Evolutionary conservation across 768 basidiomycete species (phyloP), one percentile per base, ranked within the genome.

Genomic region (Russula brevipes): DNA sequence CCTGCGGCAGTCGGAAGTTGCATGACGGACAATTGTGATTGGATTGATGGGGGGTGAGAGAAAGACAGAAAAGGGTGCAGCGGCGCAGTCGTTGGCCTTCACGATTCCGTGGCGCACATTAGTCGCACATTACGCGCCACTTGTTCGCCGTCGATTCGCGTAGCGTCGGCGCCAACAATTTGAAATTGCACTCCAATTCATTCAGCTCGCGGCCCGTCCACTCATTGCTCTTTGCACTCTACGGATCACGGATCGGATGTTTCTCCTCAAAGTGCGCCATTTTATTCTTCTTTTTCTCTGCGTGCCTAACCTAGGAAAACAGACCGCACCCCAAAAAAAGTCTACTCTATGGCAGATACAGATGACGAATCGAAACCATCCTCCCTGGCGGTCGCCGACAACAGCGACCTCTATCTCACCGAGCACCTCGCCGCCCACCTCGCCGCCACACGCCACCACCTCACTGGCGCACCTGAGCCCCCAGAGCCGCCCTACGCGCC

Each of bases 401-500:
- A 54, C 2, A 56, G 38, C 33, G 17, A 16, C 38, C 5, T 42
- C 44, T 49, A 59, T 42, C 42, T 61, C 8, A 30, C 50, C 5
- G 3, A 38, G 2, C 65, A 60, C 53, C 59, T 63, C 52, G 56
- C 42, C 7, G 7, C 53, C 24, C 67, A 66, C 59, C 42, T 63
- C 36, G 38, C 61, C 19, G 24, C 39, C 8, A 68, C 65, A 3
- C 61, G n/a, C 14, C 47, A 59, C 39, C 61, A 66, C 38, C 54
- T 62, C 44, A 24, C 49, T 35, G 67, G 57, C 9, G 42, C 38
- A 1, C 51, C 56, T 5, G 33, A 36, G 14, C 62, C n/a, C 4
- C 57, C 62, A 19, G 57, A 63, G 5, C 52, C 39, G 2, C 65
- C 64, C 12, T 65, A 66, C 4, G 30, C 38, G 0, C 42, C 81